These are phyloP conservation scores for Alternaria dauci DNA, from an alignment of 2,329 filamentous ascomycete genomes.

Conservation along the genomic window DNA sequence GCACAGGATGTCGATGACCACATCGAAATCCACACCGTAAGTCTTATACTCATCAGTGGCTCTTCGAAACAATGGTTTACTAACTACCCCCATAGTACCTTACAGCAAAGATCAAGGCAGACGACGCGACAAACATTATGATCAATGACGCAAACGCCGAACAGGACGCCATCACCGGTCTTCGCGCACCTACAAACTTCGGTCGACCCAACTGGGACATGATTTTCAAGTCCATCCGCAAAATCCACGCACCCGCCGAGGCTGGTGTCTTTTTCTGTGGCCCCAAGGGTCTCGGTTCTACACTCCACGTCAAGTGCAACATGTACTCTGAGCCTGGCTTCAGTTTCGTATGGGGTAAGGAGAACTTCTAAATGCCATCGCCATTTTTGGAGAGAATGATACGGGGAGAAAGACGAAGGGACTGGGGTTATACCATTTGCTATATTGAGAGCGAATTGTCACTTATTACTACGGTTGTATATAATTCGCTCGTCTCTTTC, in stretches of 20 bases:
- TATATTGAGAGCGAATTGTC: constrained; percentile 20
- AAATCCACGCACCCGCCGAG: constrained; percentile 63
- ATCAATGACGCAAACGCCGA: constrained; percentile 88
- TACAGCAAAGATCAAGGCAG: constrained; percentile 84
- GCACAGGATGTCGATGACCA: constrained; percentile 83
- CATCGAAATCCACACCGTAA: constrained; percentile 83
- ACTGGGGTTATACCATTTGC: constrained; percentile 19
- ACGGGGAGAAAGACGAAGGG: constrained; percentile 2
- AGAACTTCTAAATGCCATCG: constrained; percentile 65
- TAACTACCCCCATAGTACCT: constrained; percentile 65
- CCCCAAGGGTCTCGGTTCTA: constrained; percentile 78
- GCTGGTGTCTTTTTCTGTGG: constrained; percentile 75
- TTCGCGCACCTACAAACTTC: constrained; percentile 84
- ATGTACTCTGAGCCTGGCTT: constrained; percentile 84
- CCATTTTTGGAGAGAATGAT: not conserved
- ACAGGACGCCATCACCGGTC: constrained; percentile 83
- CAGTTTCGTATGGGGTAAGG: constrained; percentile 73
- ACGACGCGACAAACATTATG: constrained; percentile 91
- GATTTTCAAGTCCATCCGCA: constrained; percentile 84
- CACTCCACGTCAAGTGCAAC: constrained; percentile 83
- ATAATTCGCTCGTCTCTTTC: constrained; percentile 22
- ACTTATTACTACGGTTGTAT: constrained; percentile 25
- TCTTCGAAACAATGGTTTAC: not conserved
- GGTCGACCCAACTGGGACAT: constrained; percentile 90
- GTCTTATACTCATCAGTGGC: constrained; percentile 19